Conservation (phyloP, 2,329 filamentous ascomycete species). For the Teratosphaeria destructans region DNA sequence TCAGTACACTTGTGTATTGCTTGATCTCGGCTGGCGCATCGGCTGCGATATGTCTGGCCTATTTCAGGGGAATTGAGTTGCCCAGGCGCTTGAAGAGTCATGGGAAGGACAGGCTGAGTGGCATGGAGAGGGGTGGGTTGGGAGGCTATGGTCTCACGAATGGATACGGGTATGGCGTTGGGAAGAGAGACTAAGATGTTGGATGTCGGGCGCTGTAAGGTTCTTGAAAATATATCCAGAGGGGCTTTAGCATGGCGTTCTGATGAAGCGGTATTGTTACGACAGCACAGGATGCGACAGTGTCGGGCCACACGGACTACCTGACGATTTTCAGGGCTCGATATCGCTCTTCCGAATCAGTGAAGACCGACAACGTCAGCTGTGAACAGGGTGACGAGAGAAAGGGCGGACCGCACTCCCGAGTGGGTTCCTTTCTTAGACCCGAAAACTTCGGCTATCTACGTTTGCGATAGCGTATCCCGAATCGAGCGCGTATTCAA, state of each 20-base stretch:
- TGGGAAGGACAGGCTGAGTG: slow-evolving; percentile 42
- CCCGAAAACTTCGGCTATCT: neutral
- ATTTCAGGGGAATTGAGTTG: slow-evolving; percentile 44
- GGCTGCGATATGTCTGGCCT: slow-evolving; percentile 43
- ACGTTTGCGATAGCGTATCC: neutral
- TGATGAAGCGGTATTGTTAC: neutral
- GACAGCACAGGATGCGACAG: neutral
- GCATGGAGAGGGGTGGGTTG: slow-evolving; percentile 28
- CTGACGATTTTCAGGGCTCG: too few relatives aligned
- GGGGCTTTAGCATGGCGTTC: neutral
- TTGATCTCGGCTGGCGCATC: slow-evolving; percentile 37
- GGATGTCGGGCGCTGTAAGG: neutral
- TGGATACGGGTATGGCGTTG: slow-evolving; percentile 20
- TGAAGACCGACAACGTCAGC: neutral
- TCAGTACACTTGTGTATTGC: slow-evolving; percentile 41
- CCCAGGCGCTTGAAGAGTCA: slow-evolving; percentile 45
- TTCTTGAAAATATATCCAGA: neutral
- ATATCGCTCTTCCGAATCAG: too few relatives aligned
- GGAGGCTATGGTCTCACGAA: slow-evolving; percentile 35
- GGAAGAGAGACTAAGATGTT: slow-evolving; percentile 32
- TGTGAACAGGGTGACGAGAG: neutral
- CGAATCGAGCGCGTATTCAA: neutral
- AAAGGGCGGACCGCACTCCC: neutral
- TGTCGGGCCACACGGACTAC: neutral
- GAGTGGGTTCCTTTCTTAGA: neutral